phyloP scores from a whole-genome alignment of 768 basidiomycete species.

The Panaeolus cyanescens region DNA sequence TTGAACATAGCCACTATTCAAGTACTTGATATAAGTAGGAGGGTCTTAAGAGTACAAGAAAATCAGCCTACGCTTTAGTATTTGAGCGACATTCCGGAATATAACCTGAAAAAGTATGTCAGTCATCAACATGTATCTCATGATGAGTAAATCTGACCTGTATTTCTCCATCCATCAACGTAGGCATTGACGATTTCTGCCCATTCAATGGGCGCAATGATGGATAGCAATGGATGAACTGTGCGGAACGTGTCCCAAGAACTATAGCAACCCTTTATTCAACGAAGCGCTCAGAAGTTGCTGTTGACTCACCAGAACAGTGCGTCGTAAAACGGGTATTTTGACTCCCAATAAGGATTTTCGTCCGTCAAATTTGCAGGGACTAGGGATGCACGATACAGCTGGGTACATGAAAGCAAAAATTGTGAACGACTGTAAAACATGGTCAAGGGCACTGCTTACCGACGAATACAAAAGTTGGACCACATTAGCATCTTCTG shows the following conservation, averaged over 20 bases:
- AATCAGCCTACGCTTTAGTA: constrained; percentile 41
- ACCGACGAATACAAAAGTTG: constrained; percentile 52
- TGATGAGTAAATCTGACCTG: constrained; percentile 26
- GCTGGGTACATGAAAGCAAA: constrained; percentile 26
- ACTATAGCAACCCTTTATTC: constrained; percentile 23
- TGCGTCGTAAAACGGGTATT: constrained; percentile 51
- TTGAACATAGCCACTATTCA: constrained; percentile 46
- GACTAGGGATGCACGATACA: constrained; percentile 52
- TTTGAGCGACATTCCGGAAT: constrained; percentile 54
- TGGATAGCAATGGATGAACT: constrained; percentile 49
- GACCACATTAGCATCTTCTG: constrained; percentile 43
- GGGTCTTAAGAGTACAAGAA: background rate
- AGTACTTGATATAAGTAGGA: background rate
- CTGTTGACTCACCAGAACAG: constrained; percentile 43
- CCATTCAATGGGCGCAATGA: constrained; percentile 47
- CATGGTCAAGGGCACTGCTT: constrained; percentile 9
- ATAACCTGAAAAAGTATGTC: constrained; percentile 30
- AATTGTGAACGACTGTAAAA: background rate
- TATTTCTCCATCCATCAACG: constrained; percentile 52
- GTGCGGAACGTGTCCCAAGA: constrained; percentile 59
- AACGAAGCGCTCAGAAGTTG: background rate
- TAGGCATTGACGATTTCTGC: constrained; percentile 48
- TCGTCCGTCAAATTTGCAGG: constrained; percentile 52
- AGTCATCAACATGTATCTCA: background rate
- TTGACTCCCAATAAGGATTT: constrained; percentile 51